Percentiles rank a stretch among this genome's conserved stretches.
phyloP scores from a whole-genome alignment of 352 stramenopile species.

The Phytopythium oedochilum region DNA sequence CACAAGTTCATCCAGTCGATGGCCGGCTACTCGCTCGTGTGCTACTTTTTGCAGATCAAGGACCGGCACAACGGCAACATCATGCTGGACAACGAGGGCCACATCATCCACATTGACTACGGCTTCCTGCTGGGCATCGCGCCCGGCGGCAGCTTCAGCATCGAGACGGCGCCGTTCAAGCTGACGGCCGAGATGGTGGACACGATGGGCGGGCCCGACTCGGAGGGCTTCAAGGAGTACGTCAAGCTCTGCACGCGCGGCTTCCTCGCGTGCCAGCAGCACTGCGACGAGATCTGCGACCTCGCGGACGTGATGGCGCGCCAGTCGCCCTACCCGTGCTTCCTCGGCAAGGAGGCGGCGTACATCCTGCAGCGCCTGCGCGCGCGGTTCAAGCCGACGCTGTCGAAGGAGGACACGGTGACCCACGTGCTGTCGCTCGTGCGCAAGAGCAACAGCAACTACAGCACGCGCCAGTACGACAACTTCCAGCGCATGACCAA shows the following conservation, averaged over 20 bases:
- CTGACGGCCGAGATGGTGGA: slow-evolving; percentile 99
- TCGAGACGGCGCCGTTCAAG: slow-evolving; percentile 99
- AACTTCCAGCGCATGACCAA: slow-evolving; percentile 95
- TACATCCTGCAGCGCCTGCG: slow-evolving; percentile 86
- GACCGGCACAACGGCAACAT: slow-evolving; percentile 99
- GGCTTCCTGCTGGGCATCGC: slow-evolving; percentile 99
- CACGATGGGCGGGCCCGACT: slow-evolving; percentile 93
- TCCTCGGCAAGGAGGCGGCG: slow-evolving; percentile 78
- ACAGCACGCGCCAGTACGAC: slow-evolving; percentile 92
- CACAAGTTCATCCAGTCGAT: slow-evolving; percentile 97
- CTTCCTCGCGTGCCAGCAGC: slow-evolving; percentile 95
- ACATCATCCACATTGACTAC: slow-evolving; percentile 99
- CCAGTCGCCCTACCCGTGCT: slow-evolving; percentile 96
- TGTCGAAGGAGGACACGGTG: slow-evolving; percentile 88
- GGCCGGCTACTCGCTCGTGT: slow-evolving; percentile 97
- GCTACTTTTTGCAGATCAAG: slow-evolving; percentile 99
- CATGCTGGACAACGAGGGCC: slow-evolving; percentile 97
- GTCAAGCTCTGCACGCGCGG: slow-evolving; percentile 96
- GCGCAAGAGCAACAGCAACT: slow-evolving; percentile 91
- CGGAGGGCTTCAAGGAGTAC: slow-evolving; percentile 95
- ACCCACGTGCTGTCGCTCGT: slow-evolving; percentile 89
- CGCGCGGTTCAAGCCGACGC: slow-evolving; percentile 82
- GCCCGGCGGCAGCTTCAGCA: slow-evolving; percentile 97
- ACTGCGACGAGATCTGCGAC: slow-evolving; percentile 94
- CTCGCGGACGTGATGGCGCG: slow-evolving; percentile 97